These are phyloP conservation scores for Physcia stellaris DNA, from an alignment of 495 filamentous ascomycete genomes.

Conservation along the genomic window DNA sequence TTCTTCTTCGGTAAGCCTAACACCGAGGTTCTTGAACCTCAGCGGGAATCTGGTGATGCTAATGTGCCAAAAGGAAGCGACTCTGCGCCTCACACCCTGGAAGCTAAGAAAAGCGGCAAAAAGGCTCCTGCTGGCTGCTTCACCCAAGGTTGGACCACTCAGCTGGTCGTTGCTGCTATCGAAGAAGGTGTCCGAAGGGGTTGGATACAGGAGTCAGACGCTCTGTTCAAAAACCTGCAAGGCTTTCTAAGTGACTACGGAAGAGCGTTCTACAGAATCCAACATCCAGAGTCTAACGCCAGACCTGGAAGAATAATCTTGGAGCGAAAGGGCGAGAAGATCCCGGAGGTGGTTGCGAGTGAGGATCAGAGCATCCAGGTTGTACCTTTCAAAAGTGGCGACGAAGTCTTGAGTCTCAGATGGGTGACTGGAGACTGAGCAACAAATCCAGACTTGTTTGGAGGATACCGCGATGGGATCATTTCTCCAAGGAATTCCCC, in stretches of 20 bases:
- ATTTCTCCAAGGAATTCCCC: no score
- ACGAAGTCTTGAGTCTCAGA: conserved; percentile 49
- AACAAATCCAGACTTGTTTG: no score
- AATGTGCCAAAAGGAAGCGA: conserved; percentile 31
- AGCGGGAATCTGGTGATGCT: no score
- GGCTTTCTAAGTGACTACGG: conserved; percentile 68
- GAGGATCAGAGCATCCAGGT: conserved; percentile 38
- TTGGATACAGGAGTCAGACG: conserved; percentile 47
- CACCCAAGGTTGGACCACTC: conserved; percentile 77
- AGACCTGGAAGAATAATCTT: conserved; percentile 43
- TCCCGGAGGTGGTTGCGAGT: conserved; percentile 35
- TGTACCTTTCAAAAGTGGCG: conserved; percentile 54
- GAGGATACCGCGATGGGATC: no score
- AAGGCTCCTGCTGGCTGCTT: conserved; percentile 79
- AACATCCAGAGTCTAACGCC: conserved; percentile 26
- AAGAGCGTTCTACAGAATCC: conserved; percentile 53
- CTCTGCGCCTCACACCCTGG: conserved; percentile 63
- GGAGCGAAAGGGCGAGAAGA: conserved; percentile 44
- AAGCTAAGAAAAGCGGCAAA: conserved; percentile 53
- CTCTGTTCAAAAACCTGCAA: conserved; percentile 56
- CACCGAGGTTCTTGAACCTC: no score
- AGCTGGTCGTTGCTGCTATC: conserved; percentile 58
- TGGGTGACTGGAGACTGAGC: conserved; percentile 20
- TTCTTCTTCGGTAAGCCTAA: conserved; percentile 63
- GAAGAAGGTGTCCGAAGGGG: conserved; percentile 54